Conservation (phyloP, 2,329 filamentous ascomycete species). For the Neophaeococcomyces mojaviensis region DNA sequence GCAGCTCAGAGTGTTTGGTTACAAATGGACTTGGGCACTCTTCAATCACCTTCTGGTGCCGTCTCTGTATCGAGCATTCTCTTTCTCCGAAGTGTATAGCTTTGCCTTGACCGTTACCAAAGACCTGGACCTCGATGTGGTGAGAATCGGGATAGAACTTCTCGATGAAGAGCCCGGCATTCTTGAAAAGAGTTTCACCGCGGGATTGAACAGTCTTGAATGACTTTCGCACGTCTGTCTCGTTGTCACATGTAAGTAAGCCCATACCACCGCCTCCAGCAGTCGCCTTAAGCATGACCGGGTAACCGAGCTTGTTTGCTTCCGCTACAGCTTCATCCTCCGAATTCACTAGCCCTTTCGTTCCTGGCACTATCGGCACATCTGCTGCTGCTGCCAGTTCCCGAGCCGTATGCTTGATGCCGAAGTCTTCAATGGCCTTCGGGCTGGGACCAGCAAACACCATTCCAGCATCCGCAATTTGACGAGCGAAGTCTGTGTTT, state of each 20-base stretch:
- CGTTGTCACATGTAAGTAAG: constrained; percentile 64
- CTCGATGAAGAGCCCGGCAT: constrained; percentile 78
- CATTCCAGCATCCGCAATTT: constrained; percentile 47
- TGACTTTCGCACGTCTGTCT: constrained; percentile 62
- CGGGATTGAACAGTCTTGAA: constrained; percentile 67
- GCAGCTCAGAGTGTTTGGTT: constrained; percentile 48
- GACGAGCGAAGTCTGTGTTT: constrained; percentile 53
- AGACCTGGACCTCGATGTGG: constrained; percentile 86
- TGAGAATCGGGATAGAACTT: constrained; percentile 70
- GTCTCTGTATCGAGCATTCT: constrained; percentile 78
- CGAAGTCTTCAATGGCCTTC: constrained; percentile 48
- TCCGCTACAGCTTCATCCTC: constrained; percentile 42
- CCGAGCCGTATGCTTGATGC: constrained; percentile 52
- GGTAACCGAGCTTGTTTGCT: constrained; percentile 42
- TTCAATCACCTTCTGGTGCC: constrained; percentile 87
- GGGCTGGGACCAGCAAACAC: constrained; percentile 54
- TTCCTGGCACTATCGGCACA: constrained; percentile 50
- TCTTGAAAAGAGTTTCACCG: constrained; percentile 71
- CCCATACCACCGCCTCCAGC: constrained; percentile 78
- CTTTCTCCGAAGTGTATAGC: constrained; percentile 79
- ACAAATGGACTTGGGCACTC: constrained; percentile 74
- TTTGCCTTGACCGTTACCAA: constrained; percentile 72
- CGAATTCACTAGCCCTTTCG: constrained; percentile 40
- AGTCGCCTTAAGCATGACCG: constrained; percentile 67
- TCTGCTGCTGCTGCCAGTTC: constrained; percentile 45